Percentiles rank a stretch among this genome's conserved stretches.
These are phyloP conservation scores for Extremus antarcticus DNA, from an alignment of 495 filamentous ascomycete genomes.

Conservation along the genomic window DNA sequence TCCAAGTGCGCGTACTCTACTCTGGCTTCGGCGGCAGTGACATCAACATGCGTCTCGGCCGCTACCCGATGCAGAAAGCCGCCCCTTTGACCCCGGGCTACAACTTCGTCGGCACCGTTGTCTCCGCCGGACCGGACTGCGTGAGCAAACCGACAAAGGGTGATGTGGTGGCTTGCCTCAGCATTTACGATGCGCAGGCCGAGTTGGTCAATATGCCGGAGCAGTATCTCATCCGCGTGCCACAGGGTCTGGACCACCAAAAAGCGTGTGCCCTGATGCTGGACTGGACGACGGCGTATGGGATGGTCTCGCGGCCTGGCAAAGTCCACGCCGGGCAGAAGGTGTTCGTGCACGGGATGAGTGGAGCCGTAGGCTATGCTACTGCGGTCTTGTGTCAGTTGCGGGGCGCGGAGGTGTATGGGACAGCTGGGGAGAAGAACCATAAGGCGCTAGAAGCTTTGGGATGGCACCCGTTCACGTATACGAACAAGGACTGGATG, in stretches of 20 bases:
- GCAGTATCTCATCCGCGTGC: slow-evolving; percentile 31
- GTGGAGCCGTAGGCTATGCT: slow-evolving; percentile 34
- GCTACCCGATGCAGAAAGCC: slow-evolving; percentile 32
- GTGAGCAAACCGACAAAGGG: slow-evolving; percentile 22
- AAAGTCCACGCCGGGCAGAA: slow-evolving; percentile 30
- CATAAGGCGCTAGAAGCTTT: slow-evolving; percentile 25
- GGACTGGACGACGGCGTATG: slow-evolving; percentile 36
- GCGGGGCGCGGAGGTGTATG: slow-evolving; percentile 34
- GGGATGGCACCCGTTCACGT: slow-evolving; percentile 31
- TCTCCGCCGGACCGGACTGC: slow-evolving; percentile 22
- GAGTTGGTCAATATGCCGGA: slow-evolving; percentile 33
- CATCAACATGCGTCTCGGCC: slow-evolving; percentile 35
- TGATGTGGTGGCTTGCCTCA: slow-evolving; percentile 30
- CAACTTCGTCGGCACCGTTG: slow-evolving; percentile 31
- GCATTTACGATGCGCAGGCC: slow-evolving; percentile 34
- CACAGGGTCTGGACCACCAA: slow-evolving; percentile 26
- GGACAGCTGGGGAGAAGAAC: slow-evolving; percentile 33
- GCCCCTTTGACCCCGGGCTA: slow-evolving; percentile 37
- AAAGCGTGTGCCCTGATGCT: slow-evolving; percentile 27
- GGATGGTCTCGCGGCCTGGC: slow-evolving; percentile 31
- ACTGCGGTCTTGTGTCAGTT: slow-evolving; percentile 27
- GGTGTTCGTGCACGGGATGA: slow-evolving; percentile 38
- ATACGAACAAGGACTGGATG: slow-evolving; percentile 39
- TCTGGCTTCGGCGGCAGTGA: slow-evolving; percentile 34
- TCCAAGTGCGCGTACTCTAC: slow-evolving; percentile 35